Evolutionary conservation across 2,329 filamentous ascomycete species (phyloP), one percentile per base, ranked within the genome.

Genomic region (Xylaria sp.): DNA sequence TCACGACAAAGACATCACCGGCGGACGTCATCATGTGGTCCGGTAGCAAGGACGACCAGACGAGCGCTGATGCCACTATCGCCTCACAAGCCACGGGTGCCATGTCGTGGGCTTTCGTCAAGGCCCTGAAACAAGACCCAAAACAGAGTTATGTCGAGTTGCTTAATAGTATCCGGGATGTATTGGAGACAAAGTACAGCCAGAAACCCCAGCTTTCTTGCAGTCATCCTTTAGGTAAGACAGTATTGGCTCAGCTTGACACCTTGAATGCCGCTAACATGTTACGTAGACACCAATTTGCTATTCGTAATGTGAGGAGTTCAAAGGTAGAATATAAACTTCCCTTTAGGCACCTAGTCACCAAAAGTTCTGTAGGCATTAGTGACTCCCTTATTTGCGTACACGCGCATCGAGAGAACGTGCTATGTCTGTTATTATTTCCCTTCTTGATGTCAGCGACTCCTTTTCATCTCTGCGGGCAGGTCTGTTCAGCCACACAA

Each of bases 1-100:
- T 94, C 73, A 87, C 91, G 73, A 98, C 95, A 51, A 98, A 97
- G 86, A 98, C 95, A 12, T 96, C 92, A 57, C 92, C 94, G 1
- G 96, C 96, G 54, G 96, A 98, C 81, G 95, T 99, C 54, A 88
- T 98, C 79, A 98, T 98, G 94, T 96, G 94, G 89, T 97, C 94
- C 64, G 96, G 96, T 66, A 97, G 93, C 84, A 98, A 98, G 81
- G 96, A 98, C 78, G 90, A 92, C 74, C 96, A 99, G 83, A 99
- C 95, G 76, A 97, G 94, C 73, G 92, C 94, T 81, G 96, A 99
- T 80, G 94, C 95, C n/a, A 92, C 90, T 23, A 98, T 98, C 76
- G 90, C 88, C 44, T 92, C 94, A 61, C 89, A 98, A 82, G 95
- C 96, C 34, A 98, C 96, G 0, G 96, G 96, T 62, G 96, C 96